These are phyloP conservation scores for Mytilinidion resinicola DNA, from an alignment of 495 filamentous ascomycete genomes.

Conservation along the genomic window DNA sequence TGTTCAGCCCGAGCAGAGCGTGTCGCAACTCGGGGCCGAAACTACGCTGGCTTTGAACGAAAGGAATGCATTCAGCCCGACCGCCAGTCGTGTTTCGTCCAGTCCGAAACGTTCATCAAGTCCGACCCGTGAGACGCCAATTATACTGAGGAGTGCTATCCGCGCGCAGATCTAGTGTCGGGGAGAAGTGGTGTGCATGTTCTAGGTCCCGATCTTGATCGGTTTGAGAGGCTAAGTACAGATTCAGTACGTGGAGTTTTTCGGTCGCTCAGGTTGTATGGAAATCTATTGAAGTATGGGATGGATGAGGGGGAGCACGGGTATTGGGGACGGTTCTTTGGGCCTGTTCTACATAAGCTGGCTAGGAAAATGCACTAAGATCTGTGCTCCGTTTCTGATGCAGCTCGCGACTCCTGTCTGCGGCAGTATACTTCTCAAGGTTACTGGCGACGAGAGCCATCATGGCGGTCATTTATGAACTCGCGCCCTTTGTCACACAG, in stretches of 20 bases:
- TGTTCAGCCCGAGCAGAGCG: slow-evolving; percentile 10
- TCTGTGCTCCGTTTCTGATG: too few relatives aligned
- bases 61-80: slow-evolving; percentile 4
- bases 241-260: slow-evolving; percentile 22
- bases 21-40: slow-evolving; percentile 8
- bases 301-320: slow-evolving; percentile 20
- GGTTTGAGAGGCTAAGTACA: slow-evolving; percentile 17
- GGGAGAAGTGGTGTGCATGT: slow-evolving; percentile 18
- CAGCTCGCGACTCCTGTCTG: too few relatives aligned
- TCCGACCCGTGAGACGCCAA: slow-evolving; percentile 11
- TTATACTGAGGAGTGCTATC: slow-evolving; percentile 12
- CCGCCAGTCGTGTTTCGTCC: slow-evolving; percentile 3
- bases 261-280: slow-evolving; percentile 17
- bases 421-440: too few relatives aligned
- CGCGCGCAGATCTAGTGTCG: slow-evolving; percentile 7
- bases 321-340: slow-evolving; percentile 19
- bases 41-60: slow-evolving; percentile 7
- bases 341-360: slow-evolving; percentile 13
- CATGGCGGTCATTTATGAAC: too few relatives aligned
- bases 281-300: slow-evolving; percentile 19
- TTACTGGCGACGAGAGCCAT: not conserved
- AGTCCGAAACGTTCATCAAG: slow-evolving; percentile 9
- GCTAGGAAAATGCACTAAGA: too few relatives aligned
- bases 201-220: slow-evolving; percentile 10
- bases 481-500: too few relatives aligned